Percentiles rank a stretch among this genome's conserved stretches.
Conservation (phyloP, 768 basidiomycete species). For the Podaxis mareebaensis region DNA sequence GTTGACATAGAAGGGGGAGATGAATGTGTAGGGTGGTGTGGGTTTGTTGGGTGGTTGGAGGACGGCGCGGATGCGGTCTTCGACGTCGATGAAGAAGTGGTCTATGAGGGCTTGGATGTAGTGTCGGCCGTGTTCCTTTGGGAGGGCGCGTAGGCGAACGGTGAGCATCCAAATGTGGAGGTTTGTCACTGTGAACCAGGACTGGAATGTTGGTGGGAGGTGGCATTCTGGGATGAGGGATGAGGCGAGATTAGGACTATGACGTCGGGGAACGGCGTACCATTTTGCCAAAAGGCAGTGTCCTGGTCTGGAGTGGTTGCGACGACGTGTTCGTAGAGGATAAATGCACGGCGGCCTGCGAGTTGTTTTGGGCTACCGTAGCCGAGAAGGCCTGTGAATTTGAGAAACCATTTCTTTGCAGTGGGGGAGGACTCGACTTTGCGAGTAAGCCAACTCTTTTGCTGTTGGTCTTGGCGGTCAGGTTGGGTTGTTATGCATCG, state of each 20-base stretch:
- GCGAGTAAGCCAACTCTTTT: conserved; percentile 56
- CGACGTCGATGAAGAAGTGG: conserved; percentile 94
- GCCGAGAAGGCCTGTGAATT: conserved; percentile 52
- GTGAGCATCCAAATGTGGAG: conserved; percentile 91
- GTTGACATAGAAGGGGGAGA: conserved; percentile 46
- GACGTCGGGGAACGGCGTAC: conserved; percentile 36
- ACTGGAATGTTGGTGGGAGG: conserved; percentile 92
- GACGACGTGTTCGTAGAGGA: conserved; percentile 59
- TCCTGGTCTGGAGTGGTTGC: conserved; percentile 60
- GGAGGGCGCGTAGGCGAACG: conserved; percentile 84
- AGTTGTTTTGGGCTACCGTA: conserved; percentile 63
- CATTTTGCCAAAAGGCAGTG: conserved; percentile 61
- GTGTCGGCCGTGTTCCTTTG: conserved; percentile 57
- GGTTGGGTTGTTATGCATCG: conserved; percentile 10
- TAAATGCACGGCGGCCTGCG: conserved; percentile 58
- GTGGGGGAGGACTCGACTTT: conserved; percentile 51
- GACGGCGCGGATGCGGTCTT: conserved; percentile 83
- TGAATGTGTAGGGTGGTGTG: conserved; percentile 45
- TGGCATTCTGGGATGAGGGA: conserved; percentile 58
- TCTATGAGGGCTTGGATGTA: conserved; percentile 86
- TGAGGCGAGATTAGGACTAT: not conserved
- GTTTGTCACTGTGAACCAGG: conserved; percentile 94
- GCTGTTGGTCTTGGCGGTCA: conserved; percentile 5
- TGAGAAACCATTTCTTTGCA: conserved; percentile 45
- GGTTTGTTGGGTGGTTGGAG: conserved; percentile 57